Base-by-base conservation (phyloP, 169 alveolate species). In the Plasmodium ovale region DNA sequence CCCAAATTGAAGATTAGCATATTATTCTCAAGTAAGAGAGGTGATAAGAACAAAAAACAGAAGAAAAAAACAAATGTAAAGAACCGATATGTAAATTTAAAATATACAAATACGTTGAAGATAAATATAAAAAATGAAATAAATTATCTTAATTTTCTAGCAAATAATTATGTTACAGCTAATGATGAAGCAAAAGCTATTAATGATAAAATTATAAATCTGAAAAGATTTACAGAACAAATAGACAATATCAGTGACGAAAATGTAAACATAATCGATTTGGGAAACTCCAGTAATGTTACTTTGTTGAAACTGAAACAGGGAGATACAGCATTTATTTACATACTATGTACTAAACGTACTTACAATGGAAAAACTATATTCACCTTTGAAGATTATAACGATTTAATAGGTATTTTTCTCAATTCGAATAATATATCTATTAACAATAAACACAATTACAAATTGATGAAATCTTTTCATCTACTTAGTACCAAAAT, bases 311-410 rank as follows among this genome's bases (percentile, higher is more conserved):
- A 82, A 65, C 58, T 82, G 54, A 82, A 54, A 25, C 21, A 49
- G 3, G 70, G 62, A 12, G 51, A 65, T 67, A 19, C 82, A 35
- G 12, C 82, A 35, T 54, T 82, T 39, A 59, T 82, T 49, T 82
- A 65, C 31, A 64, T 82, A 51, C 42, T 67, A 21, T 82, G 90
- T 59, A 65, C 90, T 2, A 85, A 67, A 47, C 67, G 59, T 23
- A 69, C 91, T 16, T 69, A 69, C 25, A 85, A 85, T 51, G 91
- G 91, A 33, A 85, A 85, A 60, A 85, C 91, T n/a, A 70, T 85
- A 16, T 70, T 68, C 25, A 54, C 60, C 16, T 85, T 85, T 49
- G 91, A 85, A 31, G 69, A 56, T 70, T 85, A 85, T 62, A 67
- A 69, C 39, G 74, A 85, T 27, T 19, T 85, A 29, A 85, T 85